Evolutionary conservation across 108 stramenopile species (phyloP).

Genomic region (Cyclotella cryptica): DNA sequence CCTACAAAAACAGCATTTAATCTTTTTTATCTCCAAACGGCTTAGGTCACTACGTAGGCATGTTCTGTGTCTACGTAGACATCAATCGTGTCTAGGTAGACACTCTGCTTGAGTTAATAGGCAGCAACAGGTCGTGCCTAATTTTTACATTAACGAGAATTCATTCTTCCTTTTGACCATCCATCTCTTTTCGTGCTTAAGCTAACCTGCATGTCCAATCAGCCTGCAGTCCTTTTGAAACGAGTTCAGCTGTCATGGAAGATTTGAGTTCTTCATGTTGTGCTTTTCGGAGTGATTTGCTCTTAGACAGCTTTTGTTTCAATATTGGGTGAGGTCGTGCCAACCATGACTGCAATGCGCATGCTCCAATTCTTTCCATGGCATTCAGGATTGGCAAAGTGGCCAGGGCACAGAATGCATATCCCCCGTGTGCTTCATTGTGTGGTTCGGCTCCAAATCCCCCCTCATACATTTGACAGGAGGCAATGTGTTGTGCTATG

Average conservation of each 20-base stretch:
- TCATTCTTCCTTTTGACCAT: conserved; percentile 33
- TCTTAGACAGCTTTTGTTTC: conserved; percentile 22
- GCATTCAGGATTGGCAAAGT: conserved; percentile 66
- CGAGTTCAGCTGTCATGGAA: conserved; percentile 19
- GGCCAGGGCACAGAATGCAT: conserved; percentile 96
- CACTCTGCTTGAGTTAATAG: no score
- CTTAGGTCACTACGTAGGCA: no score
- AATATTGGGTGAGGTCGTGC: conserved; percentile 84
- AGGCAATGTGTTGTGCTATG: conserved; percentile 49
- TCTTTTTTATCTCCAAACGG: no score
- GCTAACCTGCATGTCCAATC: conserved; percentile 32
- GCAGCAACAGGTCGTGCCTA: no score
- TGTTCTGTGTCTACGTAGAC: no score
- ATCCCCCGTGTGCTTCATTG: conserved; percentile 98
- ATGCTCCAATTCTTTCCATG: conserved; percentile 53
- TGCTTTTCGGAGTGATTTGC: conserved; percentile 24
- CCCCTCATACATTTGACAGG: conserved; percentile 98
- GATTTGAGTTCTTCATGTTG: conserved; percentile 22
- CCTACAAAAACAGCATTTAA: no score
- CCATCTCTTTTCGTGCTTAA: conserved; percentile 37
- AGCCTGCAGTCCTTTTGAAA: conserved; percentile 27
- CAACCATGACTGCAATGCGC: conserved; percentile 84
- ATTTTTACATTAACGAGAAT: no score
- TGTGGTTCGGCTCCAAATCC: conserved; percentile 96
- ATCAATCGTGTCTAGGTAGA: no score